A percentile compares a stretch with the other conserved stretches of the same genome.
Evolutionary conservation across 352 stramenopile species (phyloP).

Genomic region (Pythium brachiatum): DNA sequence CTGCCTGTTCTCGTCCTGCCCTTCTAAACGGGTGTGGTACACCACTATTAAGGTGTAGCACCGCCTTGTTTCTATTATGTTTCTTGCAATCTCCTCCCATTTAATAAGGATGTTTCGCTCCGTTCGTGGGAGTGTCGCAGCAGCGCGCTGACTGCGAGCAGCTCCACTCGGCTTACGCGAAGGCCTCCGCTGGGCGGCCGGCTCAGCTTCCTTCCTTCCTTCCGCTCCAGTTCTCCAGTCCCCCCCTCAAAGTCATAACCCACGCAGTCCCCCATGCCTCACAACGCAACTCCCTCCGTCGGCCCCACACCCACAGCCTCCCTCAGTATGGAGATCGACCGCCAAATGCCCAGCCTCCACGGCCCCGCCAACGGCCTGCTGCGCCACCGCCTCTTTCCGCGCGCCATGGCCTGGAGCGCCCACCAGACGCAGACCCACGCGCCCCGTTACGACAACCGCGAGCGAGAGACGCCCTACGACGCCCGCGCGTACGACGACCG

Average conservation of each 20-base stretch:
- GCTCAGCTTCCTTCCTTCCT: neutral
- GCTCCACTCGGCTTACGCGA: neutral
- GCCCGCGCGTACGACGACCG: conserved; percentile 1
- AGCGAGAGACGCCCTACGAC: neutral
- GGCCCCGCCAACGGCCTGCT: conserved; percentile 18
- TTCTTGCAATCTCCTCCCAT: neutral
- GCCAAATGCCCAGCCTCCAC: neutral
- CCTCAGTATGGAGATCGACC: conserved; percentile 23
- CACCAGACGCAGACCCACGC: conserved; percentile 5
- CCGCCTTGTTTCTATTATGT: neutral
- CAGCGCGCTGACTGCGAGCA: neutral
- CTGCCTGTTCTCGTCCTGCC: neutral
- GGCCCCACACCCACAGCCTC: no score
- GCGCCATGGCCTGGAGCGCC: conserved; percentile 59
- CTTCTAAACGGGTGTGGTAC: neutral
- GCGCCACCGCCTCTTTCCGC: conserved; percentile 58
- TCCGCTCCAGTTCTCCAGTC: neutral
- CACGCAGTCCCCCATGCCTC: neutral
- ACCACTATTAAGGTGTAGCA: neutral
- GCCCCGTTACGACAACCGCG: neutral
- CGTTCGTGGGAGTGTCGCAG: neutral
- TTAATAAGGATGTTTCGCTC: neutral
- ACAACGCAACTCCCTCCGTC: neutral
- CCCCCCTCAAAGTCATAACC: no score
- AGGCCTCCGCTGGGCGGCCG: neutral